Evolutionary conservation across 768 basidiomycete genomes (phyloP), one percentile per base, ranked within the genome.

Genomic region (Mycena alexandri): DNA sequence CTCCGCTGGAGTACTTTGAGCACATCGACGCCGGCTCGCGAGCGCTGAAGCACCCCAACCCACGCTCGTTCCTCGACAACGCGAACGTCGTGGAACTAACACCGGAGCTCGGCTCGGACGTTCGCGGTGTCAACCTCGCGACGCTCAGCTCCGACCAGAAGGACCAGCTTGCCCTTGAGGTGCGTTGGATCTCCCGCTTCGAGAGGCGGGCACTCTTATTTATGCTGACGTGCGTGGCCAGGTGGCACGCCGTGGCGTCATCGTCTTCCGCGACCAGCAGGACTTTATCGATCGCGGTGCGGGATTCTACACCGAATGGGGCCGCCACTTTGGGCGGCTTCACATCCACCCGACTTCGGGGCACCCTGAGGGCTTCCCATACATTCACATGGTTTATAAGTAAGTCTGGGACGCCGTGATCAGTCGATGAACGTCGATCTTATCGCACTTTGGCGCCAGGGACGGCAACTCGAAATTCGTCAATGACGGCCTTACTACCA

Each of bases 271-370:
- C 51, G 87, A 90, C 74, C 93, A 96, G 75, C 83, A 87, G 69
- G 87, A 90, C 61, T 94, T 95, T 77, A 86, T 94, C 63, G 88
- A 95, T 76, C 80, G 84, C 53, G 87, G 86, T 3, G 84, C 88
- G 42, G 89, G 89, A 24, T 87, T 85, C 72, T 92, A 90, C 75
- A 63, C 60, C 10, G 62, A 65, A 16, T 71, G 66, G 65, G 70
- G 70, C 2, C 38, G 44, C 19, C 70, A 71, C 41, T 71, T 71
- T 54, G 70, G 70, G 13, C 56, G 29, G 25, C 80, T 94, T 19
- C 94, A 95, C 77, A 87, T 93, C 69, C 94, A 95, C 73, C 93
- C 94, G 6, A 93, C 92, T 3, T 91, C 90, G 13, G 93, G 91
- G 0, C 92, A 94, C 73, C 94, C 94, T 25, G 80, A 85, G 67